A percentile compares a stretch with the other conserved stretches of the same genome.
phyloP scores from a whole-genome alignment of 1,284 basidiomycete genomes.

The Rhodotorula sp. region DNA sequence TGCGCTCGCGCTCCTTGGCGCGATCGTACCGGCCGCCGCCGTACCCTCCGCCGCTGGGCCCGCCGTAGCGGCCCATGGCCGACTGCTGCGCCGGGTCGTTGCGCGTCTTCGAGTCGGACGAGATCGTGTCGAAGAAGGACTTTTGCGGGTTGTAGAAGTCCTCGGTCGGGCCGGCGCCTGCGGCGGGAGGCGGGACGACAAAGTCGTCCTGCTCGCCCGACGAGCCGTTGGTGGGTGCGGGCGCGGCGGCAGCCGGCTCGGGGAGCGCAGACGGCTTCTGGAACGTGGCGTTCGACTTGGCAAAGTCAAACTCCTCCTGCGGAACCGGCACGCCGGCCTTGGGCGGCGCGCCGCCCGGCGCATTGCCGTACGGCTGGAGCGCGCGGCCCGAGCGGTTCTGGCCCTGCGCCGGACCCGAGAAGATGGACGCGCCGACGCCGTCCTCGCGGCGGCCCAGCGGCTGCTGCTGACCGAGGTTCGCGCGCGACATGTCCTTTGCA shows the following conservation, averaged over 20 bases:
- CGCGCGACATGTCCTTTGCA: constrained; percentile 35
- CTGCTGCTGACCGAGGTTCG: constrained; percentile 23
- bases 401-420: constrained; percentile 6
- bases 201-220: constrained; percentile 34
- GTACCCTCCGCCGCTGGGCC: constrained; percentile 27
- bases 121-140: constrained; percentile 48
- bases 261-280: constrained; percentile 37
- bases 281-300: constrained; percentile 45
- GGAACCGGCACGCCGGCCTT: constrained; percentile 31
- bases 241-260: neutral
- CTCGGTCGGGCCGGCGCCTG: constrained; percentile 6
- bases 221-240: neutral
- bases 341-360: neutral
- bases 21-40: constrained; percentile 39
- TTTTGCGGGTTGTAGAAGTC: constrained; percentile 44
- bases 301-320: constrained; percentile 46
- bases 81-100: constrained; percentile 18
- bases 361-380: constrained; percentile 15
- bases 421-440: constrained; percentile 25
- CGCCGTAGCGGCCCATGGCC: constrained; percentile 15
- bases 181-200: constrained; percentile 29
- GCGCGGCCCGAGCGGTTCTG: constrained; percentile 2
- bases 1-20: constrained; percentile 42
- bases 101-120: constrained; percentile 43
- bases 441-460: constrained; percentile 22